Evolutionary conservation across 2,329 filamentous ascomycete genomes (phyloP).

Genomic region (Diaporthe ilicicola): DNA sequence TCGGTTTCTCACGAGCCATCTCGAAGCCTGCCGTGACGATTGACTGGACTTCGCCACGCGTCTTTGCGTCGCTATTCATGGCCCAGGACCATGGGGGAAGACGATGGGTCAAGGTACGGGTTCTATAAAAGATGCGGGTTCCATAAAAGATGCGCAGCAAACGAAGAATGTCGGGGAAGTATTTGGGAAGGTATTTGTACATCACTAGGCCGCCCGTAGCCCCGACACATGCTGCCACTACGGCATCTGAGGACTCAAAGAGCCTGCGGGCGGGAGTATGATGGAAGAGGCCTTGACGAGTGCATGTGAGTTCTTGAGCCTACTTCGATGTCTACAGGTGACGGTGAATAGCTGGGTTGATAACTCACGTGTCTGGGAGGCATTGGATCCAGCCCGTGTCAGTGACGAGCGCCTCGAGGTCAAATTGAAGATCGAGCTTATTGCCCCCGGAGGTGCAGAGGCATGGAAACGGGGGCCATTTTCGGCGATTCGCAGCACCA

Average conservation of each 20-base stretch:
- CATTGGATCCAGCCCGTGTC: neutral
- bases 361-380: neutral
- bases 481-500: neutral
- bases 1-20: neutral
- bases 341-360: rapidly evolving
- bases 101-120: too few species aligned
- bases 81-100: neutral
- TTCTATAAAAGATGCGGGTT: too few species aligned
- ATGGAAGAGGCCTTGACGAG: neutral
- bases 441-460: too few species aligned
- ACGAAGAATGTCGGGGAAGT: too few species aligned
- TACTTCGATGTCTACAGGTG: neutral
- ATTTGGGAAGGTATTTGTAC: neutral
- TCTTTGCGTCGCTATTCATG: neutral
- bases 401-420: neutral
- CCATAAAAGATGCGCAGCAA: too few species aligned
- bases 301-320: neutral
- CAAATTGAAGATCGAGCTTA: neutral
- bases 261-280: neutral
- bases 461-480: too few species aligned
- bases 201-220: neutral
- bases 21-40: slow-evolving; percentile 2
- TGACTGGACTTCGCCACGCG: neutral
- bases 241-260: neutral
- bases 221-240: neutral